Conservation (phyloP, 1,284 basidiomycete species). For the Erythrobasidium hasegawianum region DNA sequence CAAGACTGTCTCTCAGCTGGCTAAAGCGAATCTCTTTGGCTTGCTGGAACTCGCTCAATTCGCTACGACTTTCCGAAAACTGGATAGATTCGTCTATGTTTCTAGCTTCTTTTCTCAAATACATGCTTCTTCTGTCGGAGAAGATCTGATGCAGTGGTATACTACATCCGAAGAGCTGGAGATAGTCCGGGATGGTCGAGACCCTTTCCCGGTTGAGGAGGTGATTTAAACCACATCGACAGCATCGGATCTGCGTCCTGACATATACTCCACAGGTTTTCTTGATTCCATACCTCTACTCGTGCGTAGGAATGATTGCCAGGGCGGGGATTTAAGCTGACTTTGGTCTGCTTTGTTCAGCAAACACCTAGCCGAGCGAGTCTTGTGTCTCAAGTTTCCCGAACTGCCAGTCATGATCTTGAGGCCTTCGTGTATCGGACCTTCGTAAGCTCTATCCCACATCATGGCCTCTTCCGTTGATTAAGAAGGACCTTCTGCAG, state of each 20-base stretch:
- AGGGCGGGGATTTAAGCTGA: not conserved
- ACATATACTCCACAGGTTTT: not conserved
- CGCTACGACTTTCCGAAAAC: not conserved
- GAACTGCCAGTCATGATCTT: not conserved
- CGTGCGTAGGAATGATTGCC: not conserved
- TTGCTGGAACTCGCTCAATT: constrained; percentile 1
- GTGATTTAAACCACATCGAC: not conserved
- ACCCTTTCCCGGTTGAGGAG: not conserved
- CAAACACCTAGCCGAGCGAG: constrained; percentile 3
- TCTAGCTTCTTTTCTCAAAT: not conserved
- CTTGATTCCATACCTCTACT: not conserved
- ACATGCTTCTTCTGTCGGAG: not conserved
- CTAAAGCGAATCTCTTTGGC: not conserved
- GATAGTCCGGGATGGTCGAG: not conserved
- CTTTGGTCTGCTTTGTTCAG: not conserved
- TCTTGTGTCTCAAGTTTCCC: not conserved
- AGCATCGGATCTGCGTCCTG: too few species aligned
- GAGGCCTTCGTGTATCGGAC: not conserved
- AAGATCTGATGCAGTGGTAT: constrained; percentile 3
- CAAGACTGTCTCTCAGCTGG: not conserved
- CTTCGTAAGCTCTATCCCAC: not conserved
- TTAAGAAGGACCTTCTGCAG: not conserved
- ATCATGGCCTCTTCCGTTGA: not conserved
- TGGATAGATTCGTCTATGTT: constrained; percentile 8
- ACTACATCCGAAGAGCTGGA: not conserved